Conservation (phyloP, 2,329 filamentous ascomycete species). For the Calonectria leucothoes region DNA sequence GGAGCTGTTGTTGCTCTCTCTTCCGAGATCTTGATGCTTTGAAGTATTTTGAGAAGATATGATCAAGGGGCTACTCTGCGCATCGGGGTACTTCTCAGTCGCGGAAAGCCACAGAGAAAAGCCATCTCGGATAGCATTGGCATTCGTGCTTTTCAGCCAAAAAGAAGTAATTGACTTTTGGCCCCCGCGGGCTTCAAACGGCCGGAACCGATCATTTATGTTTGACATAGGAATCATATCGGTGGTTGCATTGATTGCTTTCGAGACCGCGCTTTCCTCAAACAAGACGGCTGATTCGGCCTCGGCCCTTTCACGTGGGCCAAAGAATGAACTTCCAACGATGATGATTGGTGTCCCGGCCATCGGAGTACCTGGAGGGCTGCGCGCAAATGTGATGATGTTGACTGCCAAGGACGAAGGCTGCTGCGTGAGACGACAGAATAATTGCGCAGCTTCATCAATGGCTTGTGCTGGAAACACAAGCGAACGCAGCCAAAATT, state of each 20-base stretch:
- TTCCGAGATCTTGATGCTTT: constrained; percentile 15
- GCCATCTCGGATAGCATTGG: constrained; percentile 27
- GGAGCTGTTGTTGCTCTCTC: not conserved
- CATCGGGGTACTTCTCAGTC: constrained; percentile 33
- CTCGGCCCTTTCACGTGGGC: constrained; percentile 40
- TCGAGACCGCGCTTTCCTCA: constrained; percentile 20
- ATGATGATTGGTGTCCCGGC: constrained; percentile 45
- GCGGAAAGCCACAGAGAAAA: constrained; percentile 40
- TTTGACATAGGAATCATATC: constrained; percentile 30
- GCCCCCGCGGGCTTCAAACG: constrained; percentile 42
- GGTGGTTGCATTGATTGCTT: constrained; percentile 40
- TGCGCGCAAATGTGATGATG: constrained; percentile 41
- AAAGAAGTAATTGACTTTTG: constrained; percentile 43
- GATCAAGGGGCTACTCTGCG: constrained; percentile 22
- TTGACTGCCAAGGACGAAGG: constrained; percentile 28
- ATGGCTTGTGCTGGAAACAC: constrained; percentile 43
- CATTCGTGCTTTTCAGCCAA: constrained; percentile 30
- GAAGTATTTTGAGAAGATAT: constrained; percentile 30
- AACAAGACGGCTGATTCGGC: constrained; percentile 30
- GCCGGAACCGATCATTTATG: constrained; percentile 37
- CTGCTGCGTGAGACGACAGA: constrained; percentile 31
- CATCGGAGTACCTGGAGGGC: constrained; percentile 43
- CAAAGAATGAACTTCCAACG: constrained; percentile 37
- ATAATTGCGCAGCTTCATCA: constrained; percentile 32
- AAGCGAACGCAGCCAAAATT: constrained; percentile 46